Conservation (phyloP, 495 filamentous ascomycete genomes). For the Neurospora terricola region DNA sequence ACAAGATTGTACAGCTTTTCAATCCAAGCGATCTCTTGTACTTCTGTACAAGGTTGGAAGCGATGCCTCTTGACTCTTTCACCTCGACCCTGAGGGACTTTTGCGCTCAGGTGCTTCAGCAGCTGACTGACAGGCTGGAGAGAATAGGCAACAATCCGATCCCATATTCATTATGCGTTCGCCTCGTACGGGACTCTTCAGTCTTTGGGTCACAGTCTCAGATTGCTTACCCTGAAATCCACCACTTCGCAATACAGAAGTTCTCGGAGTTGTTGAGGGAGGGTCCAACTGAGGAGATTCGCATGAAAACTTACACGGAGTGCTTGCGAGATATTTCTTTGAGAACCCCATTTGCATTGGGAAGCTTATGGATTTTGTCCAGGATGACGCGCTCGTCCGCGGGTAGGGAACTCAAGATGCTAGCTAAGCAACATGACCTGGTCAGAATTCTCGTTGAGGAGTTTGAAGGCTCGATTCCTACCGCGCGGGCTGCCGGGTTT, state of each 20-base stretch:
- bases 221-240: slow-evolving; percentile 34
- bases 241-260: slow-evolving; percentile 49
- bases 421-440: slow-evolving; percentile 35
- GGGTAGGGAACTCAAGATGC: slow-evolving; percentile 22
- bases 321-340: slow-evolving; percentile 38
- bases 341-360: slow-evolving; percentile 35
- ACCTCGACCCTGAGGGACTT: slow-evolving; percentile 46
- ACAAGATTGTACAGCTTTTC: slow-evolving; percentile 52
- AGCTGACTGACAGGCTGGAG: slow-evolving; percentile 16
- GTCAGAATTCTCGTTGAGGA: slow-evolving; percentile 39
- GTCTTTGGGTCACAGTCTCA: slow-evolving; percentile 30
- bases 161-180: slow-evolving; percentile 50
- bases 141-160: slow-evolving; percentile 4
- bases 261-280: slow-evolving; percentile 39
- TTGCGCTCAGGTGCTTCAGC: slow-evolving; percentile 30
- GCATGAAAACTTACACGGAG: slow-evolving; percentile 29
- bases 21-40: slow-evolving; percentile 48
- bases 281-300: slow-evolving; percentile 24
- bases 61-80: slow-evolving; percentile 52
- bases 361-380: slow-evolving; percentile 63
- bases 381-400: slow-evolving; percentile 40
- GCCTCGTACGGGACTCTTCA: slow-evolving; percentile 58
- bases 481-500: slow-evolving; percentile 24
- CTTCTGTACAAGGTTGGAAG: slow-evolving; percentile 62
- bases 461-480: slow-evolving; percentile 31